Evolutionary conservation across 2,329 filamentous ascomycete genomes (phyloP).

Genomic region (Ophiostoma sp.): DNA sequence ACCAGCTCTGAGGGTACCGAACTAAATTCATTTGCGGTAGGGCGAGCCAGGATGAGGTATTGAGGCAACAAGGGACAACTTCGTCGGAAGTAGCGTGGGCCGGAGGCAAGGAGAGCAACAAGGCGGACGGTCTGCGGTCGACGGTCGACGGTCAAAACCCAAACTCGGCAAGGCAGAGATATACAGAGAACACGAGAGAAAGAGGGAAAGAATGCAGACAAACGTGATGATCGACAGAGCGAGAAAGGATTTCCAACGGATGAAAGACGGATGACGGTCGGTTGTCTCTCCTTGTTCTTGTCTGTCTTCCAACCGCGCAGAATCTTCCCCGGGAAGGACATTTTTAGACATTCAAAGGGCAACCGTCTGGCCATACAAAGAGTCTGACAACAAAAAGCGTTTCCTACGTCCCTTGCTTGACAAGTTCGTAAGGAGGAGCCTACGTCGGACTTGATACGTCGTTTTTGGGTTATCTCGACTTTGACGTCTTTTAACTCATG

Average conservation of each 20-base stretch:
- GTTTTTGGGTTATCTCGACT: background rate
- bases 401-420: background rate
- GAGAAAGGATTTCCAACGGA: background rate
- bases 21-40: background rate
- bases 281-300: background rate
- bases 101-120: background rate
- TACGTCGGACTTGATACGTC: background rate
- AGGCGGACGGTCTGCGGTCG: background rate
- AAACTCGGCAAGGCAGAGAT: background rate
- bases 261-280: background rate
- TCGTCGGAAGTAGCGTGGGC: background rate
- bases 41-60: background rate
- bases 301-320: background rate
- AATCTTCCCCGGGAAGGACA: background rate
- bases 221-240: background rate
- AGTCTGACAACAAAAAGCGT: background rate
- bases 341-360: background rate
- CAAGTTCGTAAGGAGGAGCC: background rate
- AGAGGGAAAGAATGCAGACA: background rate
- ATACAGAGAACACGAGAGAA: background rate
- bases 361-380: background rate
- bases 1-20: background rate
- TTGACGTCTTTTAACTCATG: background rate
- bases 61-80: background rate
- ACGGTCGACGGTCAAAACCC: background rate